Evolutionary conservation across 805 yeast genomes (phyloP), one percentile per base, ranked within the genome.

Genomic region (Grigorovia jiainica): DNA sequence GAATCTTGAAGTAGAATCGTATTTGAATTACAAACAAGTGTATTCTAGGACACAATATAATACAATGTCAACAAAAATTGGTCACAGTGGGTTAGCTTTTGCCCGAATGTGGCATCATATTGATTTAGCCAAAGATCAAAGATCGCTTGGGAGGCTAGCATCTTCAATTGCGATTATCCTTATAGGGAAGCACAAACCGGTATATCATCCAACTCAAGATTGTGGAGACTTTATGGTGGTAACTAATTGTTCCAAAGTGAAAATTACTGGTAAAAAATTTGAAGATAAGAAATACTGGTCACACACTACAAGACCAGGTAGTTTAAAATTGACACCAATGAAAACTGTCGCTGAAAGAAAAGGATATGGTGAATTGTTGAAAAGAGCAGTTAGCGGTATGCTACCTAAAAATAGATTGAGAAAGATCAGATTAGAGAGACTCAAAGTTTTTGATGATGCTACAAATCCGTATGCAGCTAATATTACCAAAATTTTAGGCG

Each of bases 131-230:
- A 72, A 76, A 38, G 98, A 92, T 42, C 65, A 70, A 30, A 76
- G 98, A 55, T 80, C 97, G 0, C 65, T 92, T 38, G 99, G 99
- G 59, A 81, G 97, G 58, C 63, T 92, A 43, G 97, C 99, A 4
- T 72, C 95, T 1, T 73, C 80, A 43, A 87, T 92, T 43, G 97
- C 98, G 20, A 70, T 78, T 24, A 79, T 92, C 0, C 71, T 92
- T 34, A 87, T 85, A 65, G 99, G 99, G n/a, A 92, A 92, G 63
- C 97, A 92, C 67, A 92, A 92, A 69, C 99, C 99, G 4, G 75
- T 87, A 0, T 82, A 66, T 50, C 86, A 87, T 54, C 77, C 76
- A 23, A 73, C 82, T 7, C 57, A 82, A 60, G 99, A 92, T 65
- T 78, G 80, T 49, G 99, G 99, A 11, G 99, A 92, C 64, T 92